These are phyloP conservation scores for Anisodus tanguticus DNA, from an alignment of 257 asterid species.

Conservation along the genomic window DNA sequence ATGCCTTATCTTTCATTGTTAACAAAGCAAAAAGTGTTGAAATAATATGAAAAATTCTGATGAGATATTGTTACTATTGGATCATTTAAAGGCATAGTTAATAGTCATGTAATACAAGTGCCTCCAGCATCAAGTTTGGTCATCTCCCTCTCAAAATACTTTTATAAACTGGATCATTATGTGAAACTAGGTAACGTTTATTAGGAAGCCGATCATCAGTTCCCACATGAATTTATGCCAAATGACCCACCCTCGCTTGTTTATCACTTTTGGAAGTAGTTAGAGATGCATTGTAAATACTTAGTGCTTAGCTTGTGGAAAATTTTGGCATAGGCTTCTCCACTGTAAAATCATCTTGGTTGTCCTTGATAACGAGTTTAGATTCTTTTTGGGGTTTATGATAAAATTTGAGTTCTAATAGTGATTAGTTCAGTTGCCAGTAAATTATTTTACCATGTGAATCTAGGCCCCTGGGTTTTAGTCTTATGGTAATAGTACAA, in stretches of 20 bases:
- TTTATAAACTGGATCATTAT: slow-evolving; percentile 1
- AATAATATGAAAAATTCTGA: not conserved
- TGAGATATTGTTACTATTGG: not conserved
- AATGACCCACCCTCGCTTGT: not conserved
- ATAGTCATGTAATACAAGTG: not conserved
- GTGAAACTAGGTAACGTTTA: not conserved
- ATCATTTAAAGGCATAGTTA: not conserved
- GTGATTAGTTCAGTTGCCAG: not conserved
- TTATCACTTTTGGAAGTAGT: slow-evolving; percentile 18
- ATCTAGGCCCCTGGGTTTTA: not conserved
- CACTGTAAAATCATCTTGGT: not conserved
- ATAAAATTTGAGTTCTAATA: not conserved
- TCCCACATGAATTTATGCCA: not conserved
- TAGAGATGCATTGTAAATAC: slow-evolving; percentile 15
- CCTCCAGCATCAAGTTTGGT: not conserved
- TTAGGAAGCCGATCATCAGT: not conserved
- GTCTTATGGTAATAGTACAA: not conserved
- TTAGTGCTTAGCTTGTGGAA: not conserved
- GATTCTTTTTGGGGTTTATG: slow-evolving; percentile 9
- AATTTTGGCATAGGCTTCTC: slow-evolving; percentile 7
- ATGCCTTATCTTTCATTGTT: not conserved
- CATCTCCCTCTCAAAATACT: not conserved
- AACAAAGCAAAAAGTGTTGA: not conserved
- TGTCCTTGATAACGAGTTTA: slow-evolving; percentile 13
- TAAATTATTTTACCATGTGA: not conserved